Percentiles rank a stretch among this genome's conserved stretches.
Conservation (phyloP, 176 grass and related monocot genomes). For the Zea mays region DNA sequence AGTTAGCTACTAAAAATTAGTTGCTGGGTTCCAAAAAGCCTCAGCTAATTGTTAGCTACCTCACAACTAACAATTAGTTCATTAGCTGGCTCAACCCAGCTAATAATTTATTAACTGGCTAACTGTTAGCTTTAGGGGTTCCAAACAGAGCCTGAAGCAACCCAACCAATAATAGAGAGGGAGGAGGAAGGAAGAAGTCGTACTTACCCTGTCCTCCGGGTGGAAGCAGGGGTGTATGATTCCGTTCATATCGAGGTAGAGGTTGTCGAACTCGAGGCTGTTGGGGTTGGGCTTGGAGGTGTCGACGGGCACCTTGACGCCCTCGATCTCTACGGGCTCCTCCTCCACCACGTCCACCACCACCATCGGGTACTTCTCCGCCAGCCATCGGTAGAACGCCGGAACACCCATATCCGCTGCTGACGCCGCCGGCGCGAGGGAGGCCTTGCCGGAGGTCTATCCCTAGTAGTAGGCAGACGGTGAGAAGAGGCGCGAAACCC, state of each 20-base stretch:
- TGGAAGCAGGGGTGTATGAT: constrained; percentile 63
- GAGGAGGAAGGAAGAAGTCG: neutral
- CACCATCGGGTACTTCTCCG: constrained; percentile 98
- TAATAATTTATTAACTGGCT: too few species aligned
- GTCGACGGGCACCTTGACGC: constrained; percentile 78
- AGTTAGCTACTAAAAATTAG: too few species aligned
- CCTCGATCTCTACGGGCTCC: constrained; percentile 85
- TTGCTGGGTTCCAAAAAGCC: too few species aligned
- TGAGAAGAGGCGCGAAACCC: constrained; percentile 41
- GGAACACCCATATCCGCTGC: constrained; percentile 74
- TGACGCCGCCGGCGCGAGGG: neutral
- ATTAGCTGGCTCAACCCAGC: too few species aligned
- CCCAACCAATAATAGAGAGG: too few species aligned
- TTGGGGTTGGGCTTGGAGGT: constrained; percentile 92
- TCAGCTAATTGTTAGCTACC: too few species aligned
- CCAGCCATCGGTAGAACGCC: constrained; percentile 94
- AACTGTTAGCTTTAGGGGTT: too few species aligned
- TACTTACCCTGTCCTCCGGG: constrained; percentile 55
- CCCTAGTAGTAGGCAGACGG: constrained; percentile 25
- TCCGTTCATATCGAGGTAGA: constrained; percentile 64
- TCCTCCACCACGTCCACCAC: constrained; percentile 95
- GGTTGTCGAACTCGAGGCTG: constrained; percentile 57
- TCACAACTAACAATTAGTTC: too few species aligned
- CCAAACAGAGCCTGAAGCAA: neutral
- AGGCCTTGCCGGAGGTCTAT: constrained; percentile 45